Conservation (phyloP, 2,329 filamentous ascomycete genomes). For the Botryotinia calthae region DNA sequence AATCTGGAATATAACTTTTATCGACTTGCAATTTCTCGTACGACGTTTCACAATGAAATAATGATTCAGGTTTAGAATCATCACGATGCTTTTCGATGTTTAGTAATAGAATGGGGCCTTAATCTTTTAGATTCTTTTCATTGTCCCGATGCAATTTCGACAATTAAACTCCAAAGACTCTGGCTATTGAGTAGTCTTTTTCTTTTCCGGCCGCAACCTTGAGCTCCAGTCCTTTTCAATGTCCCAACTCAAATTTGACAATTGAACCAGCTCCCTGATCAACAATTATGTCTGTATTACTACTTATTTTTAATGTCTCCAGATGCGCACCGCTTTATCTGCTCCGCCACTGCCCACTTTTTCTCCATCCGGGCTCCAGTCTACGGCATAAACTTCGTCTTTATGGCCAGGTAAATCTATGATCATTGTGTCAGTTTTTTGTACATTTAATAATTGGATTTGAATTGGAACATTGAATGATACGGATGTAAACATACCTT, state of each 20-base stretch:
- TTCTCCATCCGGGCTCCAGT: conserved; percentile 90
- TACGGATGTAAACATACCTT: conserved; percentile 35
- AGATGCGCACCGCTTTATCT: conserved; percentile 74
- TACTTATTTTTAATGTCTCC: conserved; percentile 53
- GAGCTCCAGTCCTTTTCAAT: neutral
- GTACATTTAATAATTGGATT: neutral
- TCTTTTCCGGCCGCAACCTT: neutral
- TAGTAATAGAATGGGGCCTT: neutral
- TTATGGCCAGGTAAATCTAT: conserved; percentile 84
- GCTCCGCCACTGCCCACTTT: conserved; percentile 89
- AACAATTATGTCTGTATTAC: neutral
- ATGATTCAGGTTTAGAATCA: neutral
- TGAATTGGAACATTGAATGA: conserved; percentile 1
- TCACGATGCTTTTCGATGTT: neutral
- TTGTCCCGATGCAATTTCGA: neutral
- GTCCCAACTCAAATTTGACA: neutral
- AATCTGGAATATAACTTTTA: neutral
- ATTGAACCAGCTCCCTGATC: neutral
- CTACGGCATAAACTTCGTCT: conserved; percentile 90
- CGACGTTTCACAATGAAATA: neutral
- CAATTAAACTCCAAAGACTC: neutral
- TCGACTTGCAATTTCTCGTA: neutral
- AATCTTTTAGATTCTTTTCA: neutral
- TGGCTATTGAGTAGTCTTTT: neutral
- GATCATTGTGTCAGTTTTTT: conserved; percentile 21